Conservation (phyloP, 2,329 filamentous ascomycete species). For the Aureobasidium sp. region DNA sequence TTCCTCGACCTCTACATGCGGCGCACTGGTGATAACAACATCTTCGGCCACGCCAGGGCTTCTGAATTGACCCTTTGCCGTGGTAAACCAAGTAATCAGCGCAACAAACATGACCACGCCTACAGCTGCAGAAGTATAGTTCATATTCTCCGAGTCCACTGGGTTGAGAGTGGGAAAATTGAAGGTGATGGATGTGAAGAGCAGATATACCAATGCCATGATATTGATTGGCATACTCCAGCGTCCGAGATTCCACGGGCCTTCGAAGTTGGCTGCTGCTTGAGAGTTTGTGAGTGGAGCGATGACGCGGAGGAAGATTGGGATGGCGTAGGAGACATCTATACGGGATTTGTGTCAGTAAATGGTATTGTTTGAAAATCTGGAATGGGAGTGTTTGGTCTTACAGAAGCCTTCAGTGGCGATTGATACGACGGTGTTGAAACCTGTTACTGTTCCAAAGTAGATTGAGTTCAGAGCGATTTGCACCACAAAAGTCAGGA, state of each 20-base stretch:
- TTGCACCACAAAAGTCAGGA: slow-evolving; percentile 16
- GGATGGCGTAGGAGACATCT: slow-evolving; percentile 53
- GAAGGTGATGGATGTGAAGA: slow-evolving; percentile 50
- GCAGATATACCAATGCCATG: slow-evolving; percentile 45
- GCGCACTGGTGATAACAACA: slow-evolving; percentile 8
- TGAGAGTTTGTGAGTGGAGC: slow-evolving; percentile 37
- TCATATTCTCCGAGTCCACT: slow-evolving; percentile 51
- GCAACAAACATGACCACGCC: slow-evolving; percentile 48
- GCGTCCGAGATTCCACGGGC: slow-evolving; percentile 41
- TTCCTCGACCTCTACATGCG: background rate
- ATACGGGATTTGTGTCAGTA: slow-evolving; percentile 28
- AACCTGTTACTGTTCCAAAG: slow-evolving; percentile 19
- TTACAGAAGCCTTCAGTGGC: slow-evolving; percentile 51
- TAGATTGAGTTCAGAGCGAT: slow-evolving; percentile 22
- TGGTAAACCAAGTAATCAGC: slow-evolving; percentile 46
- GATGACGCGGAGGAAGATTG: slow-evolving; percentile 45
- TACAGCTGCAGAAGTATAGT: slow-evolving; percentile 51
- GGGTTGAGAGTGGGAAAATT: slow-evolving; percentile 48
- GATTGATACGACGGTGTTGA: slow-evolving; percentile 39
- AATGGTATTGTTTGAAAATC: background rate
- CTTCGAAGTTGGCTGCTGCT: slow-evolving; percentile 34
- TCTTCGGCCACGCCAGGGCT: slow-evolving; percentile 32
- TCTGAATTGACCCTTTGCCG: slow-evolving; percentile 44
- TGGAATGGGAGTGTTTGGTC: slow-evolving; percentile 19
- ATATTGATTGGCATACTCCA: slow-evolving; percentile 42